phyloP scores from a whole-genome alignment of 345 rosid species.

The Arabis alpina region DNA sequence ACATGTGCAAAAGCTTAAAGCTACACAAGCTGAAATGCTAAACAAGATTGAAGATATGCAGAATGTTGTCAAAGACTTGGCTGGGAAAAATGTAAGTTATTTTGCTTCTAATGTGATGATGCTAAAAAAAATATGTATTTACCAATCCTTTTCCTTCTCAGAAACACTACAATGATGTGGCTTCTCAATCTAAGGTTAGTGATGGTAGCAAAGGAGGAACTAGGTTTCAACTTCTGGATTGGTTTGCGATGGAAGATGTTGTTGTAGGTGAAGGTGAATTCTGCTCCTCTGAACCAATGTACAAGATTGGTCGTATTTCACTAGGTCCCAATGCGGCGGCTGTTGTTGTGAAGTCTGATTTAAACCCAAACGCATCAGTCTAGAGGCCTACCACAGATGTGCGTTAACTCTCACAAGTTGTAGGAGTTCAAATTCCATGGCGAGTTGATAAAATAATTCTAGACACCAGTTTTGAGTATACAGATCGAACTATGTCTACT shows the following conservation, averaged over 20 bases:
- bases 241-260: too few relatives aligned
- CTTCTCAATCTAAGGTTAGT: too few relatives aligned
- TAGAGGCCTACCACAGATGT: neutral
- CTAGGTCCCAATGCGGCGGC: neutral
- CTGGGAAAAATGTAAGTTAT: neutral
- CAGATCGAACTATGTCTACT: too few relatives aligned
- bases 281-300: neutral
- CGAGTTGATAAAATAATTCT: neutral
- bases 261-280: too few relatives aligned
- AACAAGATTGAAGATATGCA: neutral
- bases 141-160: too few relatives aligned
- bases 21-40: neutral
- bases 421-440: neutral
- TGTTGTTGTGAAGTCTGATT: neutral
- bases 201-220: too few relatives aligned
- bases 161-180: too few relatives aligned
- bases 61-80: neutral
- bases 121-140: too few relatives aligned
- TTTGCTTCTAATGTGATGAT: too few relatives aligned
- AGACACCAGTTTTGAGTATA: too few relatives aligned
- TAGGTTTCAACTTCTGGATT: too few relatives aligned
- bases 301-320: slow-evolving; percentile 6
- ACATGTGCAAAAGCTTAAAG: neutral
- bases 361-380: neutral
- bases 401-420: neutral